Evolutionary conservation across 2,329 filamentous ascomycete species (phyloP).

Genomic region (Beauveria australis): DNA sequence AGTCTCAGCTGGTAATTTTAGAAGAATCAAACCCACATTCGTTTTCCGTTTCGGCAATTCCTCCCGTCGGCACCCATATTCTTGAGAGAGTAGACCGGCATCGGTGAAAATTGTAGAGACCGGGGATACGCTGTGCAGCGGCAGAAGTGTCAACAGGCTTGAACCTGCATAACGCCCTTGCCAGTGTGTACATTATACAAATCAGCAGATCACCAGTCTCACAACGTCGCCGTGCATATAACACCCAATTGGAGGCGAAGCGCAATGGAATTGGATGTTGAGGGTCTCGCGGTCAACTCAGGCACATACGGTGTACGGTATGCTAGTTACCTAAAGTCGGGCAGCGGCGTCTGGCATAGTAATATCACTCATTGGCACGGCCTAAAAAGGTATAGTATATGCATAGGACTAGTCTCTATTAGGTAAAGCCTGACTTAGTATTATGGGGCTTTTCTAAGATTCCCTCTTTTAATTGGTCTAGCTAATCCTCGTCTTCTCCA

Average conservation of each 20-base stretch:
- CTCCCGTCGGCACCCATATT: constrained; percentile 72
- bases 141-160: background rate
- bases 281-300: constrained; percentile 2
- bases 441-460: too few species aligned
- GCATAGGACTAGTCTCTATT: too few species aligned
- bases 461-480: too few species aligned
- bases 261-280: background rate
- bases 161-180: background rate
- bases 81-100: constrained; percentile 47
- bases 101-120: constrained; percentile 24
- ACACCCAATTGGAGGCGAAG: background rate
- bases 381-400: too few species aligned
- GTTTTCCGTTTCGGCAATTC: constrained; percentile 49
- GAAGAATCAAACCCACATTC: constrained; percentile 35
- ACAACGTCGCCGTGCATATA: background rate
- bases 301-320: background rate
- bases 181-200: constrained; percentile 7
- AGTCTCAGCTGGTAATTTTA: constrained; percentile 6
- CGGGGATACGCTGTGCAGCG: background rate
- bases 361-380: too few species aligned
- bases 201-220: background rate
- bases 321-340: too few species aligned
- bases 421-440: too few species aligned
- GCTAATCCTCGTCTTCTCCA: too few species aligned
- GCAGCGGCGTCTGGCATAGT: too few species aligned